These are phyloP conservation scores for Phaffia rhodozyma DNA, from an alignment of 1,284 basidiomycete species.

Conservation along the genomic window DNA sequence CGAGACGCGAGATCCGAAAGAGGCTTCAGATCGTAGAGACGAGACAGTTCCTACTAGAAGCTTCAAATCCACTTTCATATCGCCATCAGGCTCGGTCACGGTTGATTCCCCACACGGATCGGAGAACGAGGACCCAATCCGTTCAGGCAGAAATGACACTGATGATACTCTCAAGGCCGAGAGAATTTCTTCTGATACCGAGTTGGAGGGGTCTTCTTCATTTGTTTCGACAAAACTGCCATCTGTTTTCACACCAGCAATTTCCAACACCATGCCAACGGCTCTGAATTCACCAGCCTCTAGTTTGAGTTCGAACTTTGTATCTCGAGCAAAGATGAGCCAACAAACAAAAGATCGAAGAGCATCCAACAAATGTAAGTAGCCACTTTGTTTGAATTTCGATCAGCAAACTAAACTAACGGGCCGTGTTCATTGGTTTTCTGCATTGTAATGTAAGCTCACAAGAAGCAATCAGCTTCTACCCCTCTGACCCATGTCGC, in stretches of 20 bases:
- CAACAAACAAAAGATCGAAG: no score
- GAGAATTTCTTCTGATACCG: no score
- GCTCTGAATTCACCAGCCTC: no score
- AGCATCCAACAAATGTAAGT: not conserved
- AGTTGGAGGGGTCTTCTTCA: not conserved
- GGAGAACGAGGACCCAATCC: not conserved
- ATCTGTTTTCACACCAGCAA: not conserved
- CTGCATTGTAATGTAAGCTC: not conserved
- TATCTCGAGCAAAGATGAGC: no score
- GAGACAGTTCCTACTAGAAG: no score
- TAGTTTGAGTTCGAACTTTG: no score
- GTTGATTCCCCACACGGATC: not conserved
- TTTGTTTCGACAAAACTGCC: not conserved
- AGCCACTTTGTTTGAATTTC: not conserved
- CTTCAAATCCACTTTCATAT: no score
- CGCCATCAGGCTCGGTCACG: not conserved
- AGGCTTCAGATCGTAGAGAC: not conserved
- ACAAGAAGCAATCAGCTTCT: not conserved
- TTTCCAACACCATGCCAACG: no score
- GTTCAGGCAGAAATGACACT: not conserved
- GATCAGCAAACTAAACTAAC: no score
- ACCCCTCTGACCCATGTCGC: not conserved
- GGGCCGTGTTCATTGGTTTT: not conserved
- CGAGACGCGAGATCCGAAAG: not conserved
- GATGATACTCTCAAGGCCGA: not conserved